Conservation (phyloP, 164 flowering plant genomes). For the Litsea cubeba region DNA sequence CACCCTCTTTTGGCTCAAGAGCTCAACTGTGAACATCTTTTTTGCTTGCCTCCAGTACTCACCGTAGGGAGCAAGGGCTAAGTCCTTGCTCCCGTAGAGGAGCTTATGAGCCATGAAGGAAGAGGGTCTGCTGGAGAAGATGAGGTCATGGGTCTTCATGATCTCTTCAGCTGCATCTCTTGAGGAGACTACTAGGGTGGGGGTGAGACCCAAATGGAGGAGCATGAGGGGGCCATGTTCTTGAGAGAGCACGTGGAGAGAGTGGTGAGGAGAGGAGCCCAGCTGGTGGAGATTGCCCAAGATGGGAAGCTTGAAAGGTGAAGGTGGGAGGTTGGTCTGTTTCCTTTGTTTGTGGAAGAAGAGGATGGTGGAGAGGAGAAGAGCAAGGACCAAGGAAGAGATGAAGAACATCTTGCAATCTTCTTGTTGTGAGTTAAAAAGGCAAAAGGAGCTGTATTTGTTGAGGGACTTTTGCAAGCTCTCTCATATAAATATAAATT, state of each 20-base stretch:
- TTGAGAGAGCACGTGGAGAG: background rate
- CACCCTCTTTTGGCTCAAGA: slow-evolving; percentile 42
- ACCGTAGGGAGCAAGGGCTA: slow-evolving; percentile 48
- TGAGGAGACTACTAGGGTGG: slow-evolving; percentile 28
- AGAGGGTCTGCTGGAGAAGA: slow-evolving; percentile 3
- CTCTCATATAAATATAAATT: too few species aligned
- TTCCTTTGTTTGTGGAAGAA: background rate
- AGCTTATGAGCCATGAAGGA: slow-evolving; percentile 26
- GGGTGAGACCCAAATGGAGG: slow-evolving; percentile 1
- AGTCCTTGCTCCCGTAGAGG: slow-evolving; percentile 30
- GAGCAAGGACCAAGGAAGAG: background rate
- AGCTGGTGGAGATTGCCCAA: slow-evolving; percentile 2
- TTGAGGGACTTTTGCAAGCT: too few species aligned
- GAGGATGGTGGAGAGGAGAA: background rate
- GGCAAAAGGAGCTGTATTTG: background rate
- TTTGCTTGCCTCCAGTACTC: slow-evolving; percentile 50
- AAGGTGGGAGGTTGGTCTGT: background rate
- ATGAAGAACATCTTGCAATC: background rate
- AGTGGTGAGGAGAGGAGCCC: background rate
- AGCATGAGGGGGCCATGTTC: slow-evolving; percentile 2
- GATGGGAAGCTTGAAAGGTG: slow-evolving; percentile 6
- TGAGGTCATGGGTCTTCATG: slow-evolving; percentile 11
- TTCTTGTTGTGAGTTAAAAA: too few species aligned
- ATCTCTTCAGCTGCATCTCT: slow-evolving; percentile 15
- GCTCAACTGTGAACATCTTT: slow-evolving; percentile 22